Evolutionary conservation across 345 rosid genomes (phyloP).

Genomic region (Pistacia integerrima): DNA sequence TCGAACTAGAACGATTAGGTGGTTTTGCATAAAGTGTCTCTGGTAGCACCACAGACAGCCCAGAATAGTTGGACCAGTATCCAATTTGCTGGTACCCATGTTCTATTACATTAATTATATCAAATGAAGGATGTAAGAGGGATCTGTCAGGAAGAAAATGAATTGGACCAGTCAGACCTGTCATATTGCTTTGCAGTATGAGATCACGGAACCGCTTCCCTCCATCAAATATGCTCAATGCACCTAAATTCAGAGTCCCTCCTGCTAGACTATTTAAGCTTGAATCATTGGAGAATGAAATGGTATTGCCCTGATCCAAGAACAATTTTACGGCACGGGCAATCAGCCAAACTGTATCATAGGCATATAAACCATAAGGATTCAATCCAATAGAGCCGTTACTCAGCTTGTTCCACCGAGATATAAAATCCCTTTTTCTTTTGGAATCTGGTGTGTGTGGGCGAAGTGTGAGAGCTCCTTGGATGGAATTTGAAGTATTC

Average conservation of each 20-base stretch:
- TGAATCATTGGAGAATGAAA: constrained; percentile 70
- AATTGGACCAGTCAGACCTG: constrained; percentile 75
- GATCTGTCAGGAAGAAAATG: constrained; percentile 60
- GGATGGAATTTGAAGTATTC: constrained; percentile 35
- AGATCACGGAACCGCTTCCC: constrained; percentile 55
- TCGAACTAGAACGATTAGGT: constrained; percentile 72
- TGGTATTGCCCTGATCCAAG: constrained; percentile 62
- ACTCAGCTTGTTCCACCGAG: constrained; percentile 72
- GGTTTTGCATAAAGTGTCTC: constrained; percentile 63
- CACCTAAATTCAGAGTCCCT: constrained; percentile 65
- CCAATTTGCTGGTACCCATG: constrained; percentile 59
- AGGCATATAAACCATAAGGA: constrained; percentile 78
- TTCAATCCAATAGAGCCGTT: constrained; percentile 71
- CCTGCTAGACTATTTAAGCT: constrained; percentile 43
- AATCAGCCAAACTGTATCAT: constrained; percentile 90
- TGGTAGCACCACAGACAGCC: constrained; percentile 73
- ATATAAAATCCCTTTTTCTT: constrained; percentile 55
- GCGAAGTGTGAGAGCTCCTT: constrained; percentile 74
- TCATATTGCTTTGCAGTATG: constrained; percentile 64
- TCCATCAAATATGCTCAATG: constrained; percentile 76
- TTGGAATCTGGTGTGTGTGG: constrained; percentile 67
- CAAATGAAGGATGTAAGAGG: constrained; percentile 62
- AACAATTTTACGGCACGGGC: constrained; percentile 73
- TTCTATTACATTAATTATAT: constrained; percentile 57
- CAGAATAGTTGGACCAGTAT: constrained; percentile 91